Evolutionary conservation across 163 green algal species (phyloP).

Genomic region (Scenedesmus sp.): DNA sequence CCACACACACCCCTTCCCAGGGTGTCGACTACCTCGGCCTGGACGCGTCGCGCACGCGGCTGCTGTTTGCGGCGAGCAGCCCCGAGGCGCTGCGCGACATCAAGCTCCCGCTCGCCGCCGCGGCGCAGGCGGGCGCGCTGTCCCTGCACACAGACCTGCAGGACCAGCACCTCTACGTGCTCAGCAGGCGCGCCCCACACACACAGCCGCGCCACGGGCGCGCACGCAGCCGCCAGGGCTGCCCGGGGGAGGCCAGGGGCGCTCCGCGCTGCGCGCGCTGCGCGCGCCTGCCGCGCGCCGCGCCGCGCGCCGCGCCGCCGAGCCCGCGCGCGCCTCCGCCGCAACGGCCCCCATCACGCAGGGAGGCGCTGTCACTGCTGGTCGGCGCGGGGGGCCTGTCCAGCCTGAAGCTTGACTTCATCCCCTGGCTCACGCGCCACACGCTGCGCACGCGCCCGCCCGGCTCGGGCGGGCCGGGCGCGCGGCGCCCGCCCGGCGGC

Average conservation of each 20-base stretch:
- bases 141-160: constrained; percentile 55
- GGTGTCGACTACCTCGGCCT: constrained; percentile 86
- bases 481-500: background rate
- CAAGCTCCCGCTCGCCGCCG: constrained; percentile 53
- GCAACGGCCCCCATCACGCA: no score
- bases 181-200: constrained; percentile 64
- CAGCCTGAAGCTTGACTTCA: constrained; percentile 63
- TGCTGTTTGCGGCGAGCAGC: constrained; percentile 77
- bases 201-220: no score
- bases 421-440: constrained; percentile 74
- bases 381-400: constrained; percentile 47
- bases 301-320: no score
- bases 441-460: constrained; percentile 47
- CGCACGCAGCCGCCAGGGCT: no score
- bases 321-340: no score
- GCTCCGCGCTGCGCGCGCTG: no score
- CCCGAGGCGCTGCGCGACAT: constrained; percentile 70
- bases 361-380: constrained; percentile 53
- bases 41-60: constrained; percentile 56
- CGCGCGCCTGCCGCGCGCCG: no score
- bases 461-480: background rate
- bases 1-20: constrained; percentile 32
- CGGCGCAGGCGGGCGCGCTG: constrained; percentile 11
- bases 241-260: no score
- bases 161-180: constrained; percentile 71